Base-by-base conservation (phyloP, 306 rosid genomes). In the Alnus glutinosa region DNA sequence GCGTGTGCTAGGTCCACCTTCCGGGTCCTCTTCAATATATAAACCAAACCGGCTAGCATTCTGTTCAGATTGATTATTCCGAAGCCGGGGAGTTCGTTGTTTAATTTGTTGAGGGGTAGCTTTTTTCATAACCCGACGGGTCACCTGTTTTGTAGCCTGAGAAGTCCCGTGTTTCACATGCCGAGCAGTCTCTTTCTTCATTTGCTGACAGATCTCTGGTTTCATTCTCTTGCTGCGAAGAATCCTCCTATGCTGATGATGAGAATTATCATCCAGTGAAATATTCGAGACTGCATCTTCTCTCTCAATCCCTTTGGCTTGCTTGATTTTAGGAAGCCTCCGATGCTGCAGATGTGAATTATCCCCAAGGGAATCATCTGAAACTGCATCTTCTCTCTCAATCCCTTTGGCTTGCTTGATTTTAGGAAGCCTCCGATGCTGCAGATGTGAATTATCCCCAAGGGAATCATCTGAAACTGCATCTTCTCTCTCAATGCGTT, bases 1-100 rank as follows among this genome's bases (percentile, higher is more conserved):
- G 84, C 94, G 98, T 3, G 97, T 90, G 87, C 96, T 91, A 50
- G 99, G 98, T 70, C 96, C 99, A 74, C 96, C 97, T 63, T 82
- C 92, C 42, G 74, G 83, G 78, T 86, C 93, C 77, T 89, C 96
- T 12, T 91, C 97, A n/a, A 79, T 77, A 42, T 71, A 71, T 73
- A 86, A 39, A 75, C 72, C 84, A 51, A 77, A 82, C 76, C 74
- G 86, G 75, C 75, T 70, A 28, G 75, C 70, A 72, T 80, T 87
- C 54, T 57, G 79, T 71, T 57, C 82, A 55, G 85, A 39, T 71
- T 84, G 89, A 75, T 78, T 90, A 78, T 78, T 86, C 75, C 62
- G 83, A 49, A 75, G 59, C 76, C 84, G 78, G 50, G 89, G 67
- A 50, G 89, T 67, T 79, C 51, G 80, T 63, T 82, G 92, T 82